These are phyloP conservation scores for Tremellales sp. DNA, from an alignment of 1,284 basidiomycete species.

Conservation along the genomic window DNA sequence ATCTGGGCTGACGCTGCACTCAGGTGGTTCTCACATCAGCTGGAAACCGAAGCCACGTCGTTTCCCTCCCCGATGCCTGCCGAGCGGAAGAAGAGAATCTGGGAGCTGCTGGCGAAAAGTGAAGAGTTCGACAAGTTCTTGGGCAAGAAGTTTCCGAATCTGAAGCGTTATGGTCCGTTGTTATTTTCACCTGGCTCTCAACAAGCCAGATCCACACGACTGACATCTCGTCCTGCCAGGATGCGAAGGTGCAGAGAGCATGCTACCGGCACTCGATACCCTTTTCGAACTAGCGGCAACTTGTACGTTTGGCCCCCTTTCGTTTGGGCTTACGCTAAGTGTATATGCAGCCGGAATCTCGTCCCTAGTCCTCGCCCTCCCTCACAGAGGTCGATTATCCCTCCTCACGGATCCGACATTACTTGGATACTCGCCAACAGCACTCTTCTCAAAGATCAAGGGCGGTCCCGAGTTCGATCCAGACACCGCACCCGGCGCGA, in stretches of 20 bases:
- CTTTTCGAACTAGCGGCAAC: constrained; percentile 65
- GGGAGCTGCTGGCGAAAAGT: constrained; percentile 64
- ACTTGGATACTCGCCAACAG: constrained; percentile 61
- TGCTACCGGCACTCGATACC: constrained; percentile 76
- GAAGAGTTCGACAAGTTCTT: constrained; percentile 66
- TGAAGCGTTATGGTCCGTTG: constrained; percentile 42
- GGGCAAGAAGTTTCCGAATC: constrained; percentile 43
- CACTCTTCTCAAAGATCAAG: constrained; percentile 78
- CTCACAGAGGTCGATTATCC: constrained; percentile 79
- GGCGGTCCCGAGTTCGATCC: constrained; percentile 63
- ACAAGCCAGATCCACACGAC: not conserved
- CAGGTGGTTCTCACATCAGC: constrained; percentile 73
- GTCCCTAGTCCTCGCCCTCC: constrained; percentile 60
- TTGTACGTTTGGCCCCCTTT: constrained; percentile 48
- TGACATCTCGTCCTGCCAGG: constrained; percentile 11
- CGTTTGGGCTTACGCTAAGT: not conserved
- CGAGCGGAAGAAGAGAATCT: constrained; percentile 57
- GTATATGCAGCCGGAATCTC: constrained; percentile 58
- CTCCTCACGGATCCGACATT: constrained; percentile 67
- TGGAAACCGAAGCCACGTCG: constrained; percentile 60
- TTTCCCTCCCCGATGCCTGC: constrained; percentile 39
- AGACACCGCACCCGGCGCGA: constrained; percentile 62
- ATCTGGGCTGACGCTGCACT: not conserved
- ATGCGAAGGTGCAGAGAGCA: constrained; percentile 78
- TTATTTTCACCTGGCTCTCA: not conserved